Percentiles rank a stretch among this genome's conserved stretches.
These are phyloP conservation scores for Eimeria falciformis DNA, from an alignment of 169 alveolate species.

Conservation along the genomic window DNA sequence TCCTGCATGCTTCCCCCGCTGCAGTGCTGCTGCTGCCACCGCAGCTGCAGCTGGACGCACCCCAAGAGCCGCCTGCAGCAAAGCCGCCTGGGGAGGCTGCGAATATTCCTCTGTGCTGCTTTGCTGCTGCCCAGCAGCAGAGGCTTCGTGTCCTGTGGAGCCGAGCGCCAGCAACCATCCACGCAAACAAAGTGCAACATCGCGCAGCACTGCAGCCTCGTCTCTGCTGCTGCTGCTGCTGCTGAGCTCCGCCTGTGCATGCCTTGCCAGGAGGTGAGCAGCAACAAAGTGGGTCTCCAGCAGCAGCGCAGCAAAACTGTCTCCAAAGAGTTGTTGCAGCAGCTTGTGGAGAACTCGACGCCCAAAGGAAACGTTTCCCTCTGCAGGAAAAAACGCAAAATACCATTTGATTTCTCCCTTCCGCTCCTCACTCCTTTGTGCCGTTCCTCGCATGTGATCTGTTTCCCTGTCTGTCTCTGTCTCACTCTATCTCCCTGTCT, in stretches of 20 bases:
- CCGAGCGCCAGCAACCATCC: constrained; percentile 20
- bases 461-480: no score
- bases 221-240: constrained; percentile 15
- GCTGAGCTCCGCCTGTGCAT: neutral
- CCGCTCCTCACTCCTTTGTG: neutral
- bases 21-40: neutral
- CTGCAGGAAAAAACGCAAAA: neutral
- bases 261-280: neutral
- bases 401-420: no score
- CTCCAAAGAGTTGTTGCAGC: constrained; percentile 10
- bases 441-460: neutral
- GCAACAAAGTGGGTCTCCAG: constrained; percentile 2
- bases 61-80: neutral
- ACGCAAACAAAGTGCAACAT: neutral
- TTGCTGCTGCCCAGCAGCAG: neutral
- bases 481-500: no score
- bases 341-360: neutral
- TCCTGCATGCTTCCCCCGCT: neutral
- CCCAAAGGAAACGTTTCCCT: neutral
- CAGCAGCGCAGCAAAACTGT: constrained; percentile 17
- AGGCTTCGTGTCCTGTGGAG: neutral
- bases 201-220: neutral
- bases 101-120: neutral
- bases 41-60: constrained; percentile 3
- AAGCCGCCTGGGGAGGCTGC: neutral